A percentile compares a stretch with the other conserved stretches of the same genome.
Evolutionary conservation across 2,329 filamentous ascomycete genomes (phyloP).

Genomic region (Penicillium corylophilum): DNA sequence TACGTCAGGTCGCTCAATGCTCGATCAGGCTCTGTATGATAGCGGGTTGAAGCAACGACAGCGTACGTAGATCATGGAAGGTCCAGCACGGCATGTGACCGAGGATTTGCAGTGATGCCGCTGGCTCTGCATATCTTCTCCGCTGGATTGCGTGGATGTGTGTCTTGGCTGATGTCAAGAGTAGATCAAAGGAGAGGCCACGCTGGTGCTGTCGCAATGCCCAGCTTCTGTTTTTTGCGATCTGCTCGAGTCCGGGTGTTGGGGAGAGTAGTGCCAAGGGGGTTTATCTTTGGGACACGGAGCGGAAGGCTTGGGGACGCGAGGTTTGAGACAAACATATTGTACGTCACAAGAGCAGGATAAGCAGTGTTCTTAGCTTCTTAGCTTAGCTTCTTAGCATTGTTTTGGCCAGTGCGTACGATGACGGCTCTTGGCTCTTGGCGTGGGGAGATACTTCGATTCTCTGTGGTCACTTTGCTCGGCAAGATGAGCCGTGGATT

Average conservation of each 20-base stretch:
- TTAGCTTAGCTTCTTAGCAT: conserved; percentile 2
- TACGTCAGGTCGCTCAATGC: neutral
- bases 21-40: neutral
- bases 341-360: conserved; percentile 12
- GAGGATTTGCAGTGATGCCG: neutral
- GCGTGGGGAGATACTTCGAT: conserved; percentile 8
- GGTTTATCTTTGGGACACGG: neutral
- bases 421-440: conserved; percentile 19
- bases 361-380: conserved; percentile 12
- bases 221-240: neutral
- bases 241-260: neutral
- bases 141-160: conserved; percentile 8
- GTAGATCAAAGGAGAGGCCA: neutral
- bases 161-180: conserved; percentile 8
- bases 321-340: neutral
- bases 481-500: conserved; percentile 6
- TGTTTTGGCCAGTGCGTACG: conserved; percentile 13
- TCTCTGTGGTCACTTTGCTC: conserved; percentile 4
- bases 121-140: neutral
- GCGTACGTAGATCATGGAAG: neutral
- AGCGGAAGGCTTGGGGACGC: conserved; percentile 1
- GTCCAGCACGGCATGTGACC: neutral
- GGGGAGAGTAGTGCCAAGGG: neutral
- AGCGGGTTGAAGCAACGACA: neutral
- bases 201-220: conserved; percentile 1